Conservation (phyloP, 2,329 filamentous ascomycete genomes). For the Cladophialophora immunda region DNA sequence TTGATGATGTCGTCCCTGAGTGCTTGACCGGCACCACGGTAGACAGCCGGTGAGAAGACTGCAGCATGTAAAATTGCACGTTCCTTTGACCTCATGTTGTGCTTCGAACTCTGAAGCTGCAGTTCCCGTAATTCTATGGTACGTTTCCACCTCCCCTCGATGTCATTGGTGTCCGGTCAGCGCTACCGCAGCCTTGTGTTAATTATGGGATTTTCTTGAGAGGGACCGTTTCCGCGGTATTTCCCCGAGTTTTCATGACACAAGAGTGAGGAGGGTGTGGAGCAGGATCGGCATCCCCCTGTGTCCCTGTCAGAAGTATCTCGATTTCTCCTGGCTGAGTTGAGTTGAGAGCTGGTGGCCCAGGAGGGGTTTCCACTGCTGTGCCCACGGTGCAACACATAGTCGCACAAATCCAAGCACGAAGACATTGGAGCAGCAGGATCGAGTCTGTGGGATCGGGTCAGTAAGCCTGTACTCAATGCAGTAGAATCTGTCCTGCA, state of each 20-base stretch:
- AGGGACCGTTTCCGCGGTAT: constrained; percentile 1
- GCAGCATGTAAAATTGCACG: constrained; percentile 11
- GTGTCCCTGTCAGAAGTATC: neutral
- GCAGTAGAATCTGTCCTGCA: neutral
- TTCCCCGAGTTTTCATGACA: constrained; percentile 4
- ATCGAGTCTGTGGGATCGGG: neutral
- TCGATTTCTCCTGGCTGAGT: neutral
- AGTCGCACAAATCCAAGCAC: neutral
- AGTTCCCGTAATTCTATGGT: neutral
- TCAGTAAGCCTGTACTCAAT: neutral
- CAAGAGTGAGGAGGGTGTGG: neutral
- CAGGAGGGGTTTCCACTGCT: neutral
- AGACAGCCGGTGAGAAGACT: constrained; percentile 2
- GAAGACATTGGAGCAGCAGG: neutral
- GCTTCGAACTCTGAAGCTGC: neutral
- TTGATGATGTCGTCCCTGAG: neutral
- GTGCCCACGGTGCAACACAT: neutral
- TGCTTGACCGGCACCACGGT: neutral
- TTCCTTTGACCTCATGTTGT: constrained; percentile 12
- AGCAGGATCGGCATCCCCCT: neutral
- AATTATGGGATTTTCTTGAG: neutral
- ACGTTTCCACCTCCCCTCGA: neutral
- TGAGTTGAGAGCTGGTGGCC: neutral
- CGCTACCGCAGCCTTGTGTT: constrained; percentile 14
- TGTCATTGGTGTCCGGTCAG: neutral